Base-by-base conservation (phyloP, 2,329 filamentous ascomycete species). In the Colletotrichum lupini region DNA sequence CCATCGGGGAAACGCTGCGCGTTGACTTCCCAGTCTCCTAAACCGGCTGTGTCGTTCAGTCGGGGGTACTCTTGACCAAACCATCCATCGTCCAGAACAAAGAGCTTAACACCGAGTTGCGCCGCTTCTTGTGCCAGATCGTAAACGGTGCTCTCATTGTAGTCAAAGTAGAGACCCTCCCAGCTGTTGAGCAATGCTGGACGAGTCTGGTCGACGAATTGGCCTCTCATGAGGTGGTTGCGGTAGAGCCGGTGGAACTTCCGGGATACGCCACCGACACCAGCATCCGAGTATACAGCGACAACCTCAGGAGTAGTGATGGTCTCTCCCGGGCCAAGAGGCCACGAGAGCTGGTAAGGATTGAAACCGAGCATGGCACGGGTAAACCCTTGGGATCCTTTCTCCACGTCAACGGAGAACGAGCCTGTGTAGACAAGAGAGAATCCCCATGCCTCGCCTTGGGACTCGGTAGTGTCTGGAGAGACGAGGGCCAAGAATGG, bases 41-140 rank as follows among this genome's bases (percentile, higher is more conserved):
- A 84, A 1, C 90, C 91, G 1, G 87, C 83, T 0, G 84, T 83
- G 75, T 92, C 91, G 42, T 87, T 86, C 26, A 87, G 77, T 0
- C 91, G 89, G 1, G 91, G 90, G 72, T 91, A 88, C 46, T 92
- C 83, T n/a, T 85, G 82, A 16, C 91, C 91, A 60, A 93, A 93
- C 91, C 91, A 93, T 4, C 91, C 91, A 71, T 93, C 91, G 56
- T 93, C 91, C 59, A 91, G 86, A 0, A 92, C 91, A 57, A 93
- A 90, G 0, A 93, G 85, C 74, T 88, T 87, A n/a, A 89, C 85
- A 1, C 91, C 91, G 1, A 92, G 83, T 2, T 85, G 84, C 0
- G 90, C 89, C 0, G 90, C 86, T 74, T 90, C 85, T 53, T 87
- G 77, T 0, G 90, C 90, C 0, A 92, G 83, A 0, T 83, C 82